Base-by-base conservation (phyloP, 1,139 yeast genomes). In the Suhomyces wounanorum region DNA sequence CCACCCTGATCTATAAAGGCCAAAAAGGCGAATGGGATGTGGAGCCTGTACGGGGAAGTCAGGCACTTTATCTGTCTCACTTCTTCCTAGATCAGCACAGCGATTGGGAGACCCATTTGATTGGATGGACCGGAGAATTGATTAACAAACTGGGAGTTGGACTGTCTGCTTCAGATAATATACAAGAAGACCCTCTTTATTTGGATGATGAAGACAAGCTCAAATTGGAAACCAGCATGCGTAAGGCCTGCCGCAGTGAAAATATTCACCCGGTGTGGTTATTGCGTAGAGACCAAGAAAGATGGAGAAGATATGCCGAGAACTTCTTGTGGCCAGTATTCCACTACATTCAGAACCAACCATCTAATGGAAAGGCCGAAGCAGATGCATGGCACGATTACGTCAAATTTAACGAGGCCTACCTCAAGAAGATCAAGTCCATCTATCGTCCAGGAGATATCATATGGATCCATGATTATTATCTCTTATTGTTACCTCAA, bases 51-150 rank as follows among this genome's bases (percentile, higher is more conserved):
- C 77, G 94, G 25, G 98, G 98, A 1, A 88, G 89, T 61, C 85
- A 95, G 13, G 96, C 98, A 0, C 71, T 92, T 47, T 87, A 87
- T 63, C 84, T 96, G 8, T 84, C 96, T 4, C 81, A 88, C 56
- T 77, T 77, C 55, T 85, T 82, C 61, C 72, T 94, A 52, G 78
- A 78, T 48, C 81, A 84, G 46, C 83, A 82, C 43, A 80, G 91
- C 0, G 81, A 83, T 21, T 94, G 97, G 95, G 95, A 90, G 57
- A 85, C 92, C 44, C 89, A 90, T 56, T 72, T 90, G 52, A 85
- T 95, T 49, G 97, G 92, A 1, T 95, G 99, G 99, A 88, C 97
- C 0, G 99, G 99, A 26, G 98, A 91, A 67, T 75, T 91, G 55
- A 75, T 76, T 50, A 72, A 77, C 52, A 69, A 72, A 51, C 64